These are phyloP conservation scores for Metrosideros polymorpha DNA, from an alignment of 441 rosid genomes.

Conservation along the genomic window DNA sequence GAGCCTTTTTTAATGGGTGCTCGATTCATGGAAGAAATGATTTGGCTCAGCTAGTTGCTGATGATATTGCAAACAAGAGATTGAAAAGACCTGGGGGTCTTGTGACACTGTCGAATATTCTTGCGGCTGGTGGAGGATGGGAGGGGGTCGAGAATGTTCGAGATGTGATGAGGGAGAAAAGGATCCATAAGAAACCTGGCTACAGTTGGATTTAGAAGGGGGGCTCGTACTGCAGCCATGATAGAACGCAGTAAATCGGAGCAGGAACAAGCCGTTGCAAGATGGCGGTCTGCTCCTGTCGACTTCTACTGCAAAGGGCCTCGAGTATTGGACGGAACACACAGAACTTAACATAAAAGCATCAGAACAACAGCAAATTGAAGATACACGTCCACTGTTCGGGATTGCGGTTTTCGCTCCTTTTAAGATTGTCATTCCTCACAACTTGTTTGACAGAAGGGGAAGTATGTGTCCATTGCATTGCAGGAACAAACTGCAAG, in stretches of 20 bases:
- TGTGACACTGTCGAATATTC: constrained; percentile 30
- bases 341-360: not conserved
- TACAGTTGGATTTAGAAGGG: constrained; percentile 15
- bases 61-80: constrained; percentile 12
- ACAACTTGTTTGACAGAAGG: not conserved
- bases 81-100: constrained; percentile 20
- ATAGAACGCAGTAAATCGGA: not conserved
- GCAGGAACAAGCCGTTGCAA: not conserved
- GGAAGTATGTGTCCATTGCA: not conserved
- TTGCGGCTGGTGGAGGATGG: constrained; percentile 36
- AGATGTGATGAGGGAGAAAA: constrained; percentile 26
- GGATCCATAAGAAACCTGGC: constrained; percentile 24
- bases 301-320: not conserved
- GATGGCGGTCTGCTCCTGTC: not conserved
- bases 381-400: not conserved
- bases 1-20: constrained; percentile 39
- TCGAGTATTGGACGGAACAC: not conserved
- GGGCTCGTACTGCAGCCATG: not conserved
- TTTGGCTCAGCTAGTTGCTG: constrained; percentile 19
- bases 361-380: not conserved
- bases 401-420: not conserved
- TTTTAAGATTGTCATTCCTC: not conserved
- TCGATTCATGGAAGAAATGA: constrained; percentile 25
- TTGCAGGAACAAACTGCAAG: not conserved
- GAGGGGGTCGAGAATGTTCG: constrained; percentile 25